These are phyloP conservation scores for Zelopaecilomyces penicillatus DNA, from an alignment of 2,329 filamentous ascomycete species.

Conservation along the genomic window DNA sequence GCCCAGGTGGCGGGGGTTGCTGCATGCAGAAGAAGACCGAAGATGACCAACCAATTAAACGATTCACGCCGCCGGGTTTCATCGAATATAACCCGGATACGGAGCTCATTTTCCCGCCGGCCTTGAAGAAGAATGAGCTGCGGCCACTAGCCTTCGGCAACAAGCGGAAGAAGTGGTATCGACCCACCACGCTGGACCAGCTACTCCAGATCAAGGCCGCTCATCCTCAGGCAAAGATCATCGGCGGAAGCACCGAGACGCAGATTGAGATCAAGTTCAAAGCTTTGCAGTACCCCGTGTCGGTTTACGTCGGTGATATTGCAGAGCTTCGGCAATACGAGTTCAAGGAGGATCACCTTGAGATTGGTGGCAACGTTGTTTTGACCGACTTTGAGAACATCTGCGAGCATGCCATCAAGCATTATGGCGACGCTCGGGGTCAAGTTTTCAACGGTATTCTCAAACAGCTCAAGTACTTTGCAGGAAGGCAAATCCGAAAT, in stretches of 20 bases:
- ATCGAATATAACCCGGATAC: constrained; percentile 92
- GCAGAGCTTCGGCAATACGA: constrained; percentile 75
- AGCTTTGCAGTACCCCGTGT: constrained; percentile 79
- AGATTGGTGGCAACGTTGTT: constrained; percentile 87
- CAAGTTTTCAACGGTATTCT: constrained; percentile 87
- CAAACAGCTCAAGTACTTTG: constrained; percentile 92
- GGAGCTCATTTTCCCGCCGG: constrained; percentile 87
- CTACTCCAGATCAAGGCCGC: constrained; percentile 84
- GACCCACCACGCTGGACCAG: constrained; percentile 78
- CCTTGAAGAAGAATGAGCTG: constrained; percentile 73
- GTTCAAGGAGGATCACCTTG: constrained; percentile 73
- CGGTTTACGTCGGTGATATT: constrained; percentile 90
- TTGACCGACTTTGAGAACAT: constrained; percentile 86
- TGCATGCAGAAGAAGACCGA: constrained; percentile 55
- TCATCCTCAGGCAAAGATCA: constrained; percentile 82
- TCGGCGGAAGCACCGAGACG: constrained; percentile 92
- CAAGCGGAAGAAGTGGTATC: constrained; percentile 88
- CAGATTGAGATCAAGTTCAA: constrained; percentile 99
- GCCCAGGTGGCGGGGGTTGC: constrained; percentile 41
- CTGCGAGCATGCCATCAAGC: constrained; percentile 66
- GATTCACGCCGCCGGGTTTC: constrained; percentile 80
- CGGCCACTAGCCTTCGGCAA: constrained; percentile 83
- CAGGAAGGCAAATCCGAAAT: constrained; percentile 89
- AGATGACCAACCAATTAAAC: constrained; percentile 48
- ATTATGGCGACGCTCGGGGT: constrained; percentile 62